These are phyloP conservation scores for Fusarium anguioides DNA, from an alignment of 2,329 filamentous ascomycete genomes.

Conservation along the genomic window DNA sequence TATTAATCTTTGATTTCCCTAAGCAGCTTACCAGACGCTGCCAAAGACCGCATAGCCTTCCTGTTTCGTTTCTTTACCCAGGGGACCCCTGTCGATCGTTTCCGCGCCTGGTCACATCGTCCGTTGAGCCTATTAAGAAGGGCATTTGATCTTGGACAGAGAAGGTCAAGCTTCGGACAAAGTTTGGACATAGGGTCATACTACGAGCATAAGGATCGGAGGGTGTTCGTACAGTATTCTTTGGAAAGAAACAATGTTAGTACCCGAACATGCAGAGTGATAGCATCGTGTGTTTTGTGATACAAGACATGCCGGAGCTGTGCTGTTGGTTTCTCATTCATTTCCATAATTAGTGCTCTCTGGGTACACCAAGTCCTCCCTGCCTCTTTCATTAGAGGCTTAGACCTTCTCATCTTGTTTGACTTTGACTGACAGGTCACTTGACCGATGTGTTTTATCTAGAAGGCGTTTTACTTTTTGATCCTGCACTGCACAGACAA, in stretches of 20 bases:
- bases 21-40: conserved; percentile 7
- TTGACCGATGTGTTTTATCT: background rate
- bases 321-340: background rate
- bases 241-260: conserved; percentile 3
- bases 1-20: conserved; percentile 5
- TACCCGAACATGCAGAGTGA: background rate
- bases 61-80: conserved; percentile 41
- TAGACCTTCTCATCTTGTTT: background rate
- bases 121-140: conserved; percentile 14
- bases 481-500: conserved; percentile 1
- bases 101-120: conserved; percentile 30
- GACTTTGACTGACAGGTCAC: background rate
- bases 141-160: conserved; percentile 7
- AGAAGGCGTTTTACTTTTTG: conserved; percentile 28
- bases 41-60: conserved; percentile 29
- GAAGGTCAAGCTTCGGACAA: conserved; percentile 25
- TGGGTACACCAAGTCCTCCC: background rate
- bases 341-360: conserved; percentile 17
- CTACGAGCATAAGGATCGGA: no score
- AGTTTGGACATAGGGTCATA: background rate
- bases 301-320: conserved; percentile 9
- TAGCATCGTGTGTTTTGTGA: background rate
- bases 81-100: conserved; percentile 40
- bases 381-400: no score
- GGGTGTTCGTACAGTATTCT: background rate